A percentile compares a stretch with the other conserved stretches of the same genome.
Conservation (phyloP, 805 yeast genomes). For the Starmerella vitae region DNA sequence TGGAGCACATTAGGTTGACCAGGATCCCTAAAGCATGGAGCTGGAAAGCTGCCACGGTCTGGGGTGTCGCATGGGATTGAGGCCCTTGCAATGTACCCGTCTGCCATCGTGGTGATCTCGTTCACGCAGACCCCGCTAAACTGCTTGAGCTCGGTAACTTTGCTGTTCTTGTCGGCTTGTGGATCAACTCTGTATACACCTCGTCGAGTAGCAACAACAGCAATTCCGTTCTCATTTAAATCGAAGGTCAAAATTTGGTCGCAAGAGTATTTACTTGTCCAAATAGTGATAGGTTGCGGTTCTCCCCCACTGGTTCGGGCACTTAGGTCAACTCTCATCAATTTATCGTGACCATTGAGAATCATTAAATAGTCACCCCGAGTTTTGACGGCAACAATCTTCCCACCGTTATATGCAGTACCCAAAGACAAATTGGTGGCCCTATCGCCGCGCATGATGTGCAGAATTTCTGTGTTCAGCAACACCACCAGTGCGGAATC, state of each 20-base stretch:
- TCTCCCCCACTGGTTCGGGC: not conserved
- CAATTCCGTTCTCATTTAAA: slow-evolving; percentile 16
- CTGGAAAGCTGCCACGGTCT: no score
- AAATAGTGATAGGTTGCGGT: slow-evolving; percentile 6
- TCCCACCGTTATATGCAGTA: slow-evolving; percentile 1
- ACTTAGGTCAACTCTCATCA: slow-evolving; percentile 5
- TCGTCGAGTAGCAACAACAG: slow-evolving; percentile 16
- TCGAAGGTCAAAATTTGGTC: slow-evolving; percentile 15
- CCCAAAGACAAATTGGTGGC: slow-evolving; percentile 3
- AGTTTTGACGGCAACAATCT: slow-evolving; percentile 4
- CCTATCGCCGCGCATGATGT: slow-evolving; percentile 3
- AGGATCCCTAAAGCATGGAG: no score
- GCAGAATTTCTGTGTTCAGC: slow-evolving; percentile 9
- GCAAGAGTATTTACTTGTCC: slow-evolving; percentile 12
- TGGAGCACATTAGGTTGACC: not conserved
- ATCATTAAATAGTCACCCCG: slow-evolving; percentile 14
- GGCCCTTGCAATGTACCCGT: not conserved
- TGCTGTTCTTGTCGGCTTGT: slow-evolving; percentile 10
- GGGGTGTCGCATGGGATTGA: no score
- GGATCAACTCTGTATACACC: slow-evolving; percentile 16
- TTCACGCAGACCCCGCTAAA: not conserved
- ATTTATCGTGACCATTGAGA: slow-evolving; percentile 10
- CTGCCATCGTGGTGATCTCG: not conserved
- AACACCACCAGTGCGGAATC: slow-evolving; percentile 15
- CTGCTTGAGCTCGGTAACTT: slow-evolving; percentile 2